Percentiles rank a stretch among this genome's conserved stretches.
Evolutionary conservation across 192 early-diverging fungal species (phyloP).

Genomic region (Coemansia sp.): DNA sequence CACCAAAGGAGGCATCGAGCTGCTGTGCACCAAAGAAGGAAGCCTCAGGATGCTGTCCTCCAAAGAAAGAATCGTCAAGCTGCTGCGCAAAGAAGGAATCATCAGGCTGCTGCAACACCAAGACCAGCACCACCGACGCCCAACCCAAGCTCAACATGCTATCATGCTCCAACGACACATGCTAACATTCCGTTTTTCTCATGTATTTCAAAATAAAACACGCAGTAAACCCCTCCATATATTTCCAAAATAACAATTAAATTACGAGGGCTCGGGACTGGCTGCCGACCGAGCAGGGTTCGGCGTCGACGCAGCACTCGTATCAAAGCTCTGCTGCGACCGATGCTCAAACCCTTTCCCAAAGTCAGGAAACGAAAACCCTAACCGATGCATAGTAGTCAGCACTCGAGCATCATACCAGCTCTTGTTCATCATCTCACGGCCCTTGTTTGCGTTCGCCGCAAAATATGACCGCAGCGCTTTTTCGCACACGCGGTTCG

Average conservation of each 20-base stretch:
- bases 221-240: no score
- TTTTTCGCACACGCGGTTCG: slow-evolving; percentile 57
- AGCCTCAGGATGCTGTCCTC: neutral
- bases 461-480: slow-evolving; percentile 51
- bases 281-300: no score
- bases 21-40: slow-evolving; percentile 2
- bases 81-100: neutral
- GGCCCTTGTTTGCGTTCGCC: neutral
- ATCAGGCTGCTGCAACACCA: neutral
- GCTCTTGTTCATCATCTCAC: slow-evolving; percentile 49
- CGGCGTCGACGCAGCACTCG: neutral
- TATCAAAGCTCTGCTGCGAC: slow-evolving; percentile 54
- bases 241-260: no score
- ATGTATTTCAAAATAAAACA: no score
- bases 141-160: neutral
- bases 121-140: neutral
- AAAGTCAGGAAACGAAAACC: slow-evolving; percentile 51
- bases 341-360: slow-evolving; percentile 53
- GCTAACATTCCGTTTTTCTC: neutral
- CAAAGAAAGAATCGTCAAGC: neutral
- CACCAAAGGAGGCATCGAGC: neutral
- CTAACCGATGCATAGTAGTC: slow-evolving; percentile 39
- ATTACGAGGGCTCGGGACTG: no score
- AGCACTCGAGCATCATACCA: slow-evolving; percentile 52
- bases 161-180: neutral